Percentiles rank a stretch among this genome's conserved stretches.
phyloP scores from a whole-genome alignment of 2,329 filamentous ascomycete species.

The Tolypocladium nubicola region DNA sequence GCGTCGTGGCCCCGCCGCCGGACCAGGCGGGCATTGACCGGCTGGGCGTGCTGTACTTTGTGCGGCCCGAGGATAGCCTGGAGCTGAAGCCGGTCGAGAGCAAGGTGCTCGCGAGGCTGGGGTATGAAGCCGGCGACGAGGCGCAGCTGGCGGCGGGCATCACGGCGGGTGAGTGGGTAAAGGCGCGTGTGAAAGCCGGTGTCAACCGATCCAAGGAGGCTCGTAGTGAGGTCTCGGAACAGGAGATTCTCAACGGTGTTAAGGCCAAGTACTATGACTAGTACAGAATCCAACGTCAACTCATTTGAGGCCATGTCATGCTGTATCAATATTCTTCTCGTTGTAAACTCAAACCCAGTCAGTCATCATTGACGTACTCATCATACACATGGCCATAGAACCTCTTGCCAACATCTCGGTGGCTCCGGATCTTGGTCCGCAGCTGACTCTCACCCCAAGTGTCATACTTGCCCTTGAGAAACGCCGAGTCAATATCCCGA shows the following conservation, averaged over 20 bases:
- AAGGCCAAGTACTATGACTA: too few relatives aligned
- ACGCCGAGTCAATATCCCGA: slow-evolving; percentile 17
- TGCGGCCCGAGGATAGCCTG: slow-evolving; percentile 22
- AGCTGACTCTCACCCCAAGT: slow-evolving; percentile 46
- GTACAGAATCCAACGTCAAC: too few relatives aligned
- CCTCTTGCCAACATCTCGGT: slow-evolving; percentile 33
- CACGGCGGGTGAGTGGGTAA: too few relatives aligned
- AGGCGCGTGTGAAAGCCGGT: too few relatives aligned
- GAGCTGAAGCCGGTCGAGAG: slow-evolving; percentile 20
- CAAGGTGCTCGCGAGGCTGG: slow-evolving; percentile 19
- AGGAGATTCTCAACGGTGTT: too few relatives aligned
- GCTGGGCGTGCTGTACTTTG: slow-evolving; percentile 34
- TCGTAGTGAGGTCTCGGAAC: too few relatives aligned
- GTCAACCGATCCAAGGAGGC: too few relatives aligned
- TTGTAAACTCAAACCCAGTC: background rate
- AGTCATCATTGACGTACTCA: slow-evolving; percentile 2
- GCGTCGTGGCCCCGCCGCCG: slow-evolving; percentile 29
- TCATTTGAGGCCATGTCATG: background rate
- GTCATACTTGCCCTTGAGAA: slow-evolving; percentile 34
- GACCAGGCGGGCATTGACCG: slow-evolving; percentile 34
- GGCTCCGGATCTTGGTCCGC: slow-evolving; percentile 41
- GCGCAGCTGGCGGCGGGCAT: too few relatives aligned
- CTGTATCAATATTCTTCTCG: too few relatives aligned
- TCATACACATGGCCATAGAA: slow-evolving; percentile 39
- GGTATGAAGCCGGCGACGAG: background rate